Evolutionary conservation across 108 stramenopile species (phyloP).

Genomic region (Cyclotella choctawhatcheeana): DNA sequence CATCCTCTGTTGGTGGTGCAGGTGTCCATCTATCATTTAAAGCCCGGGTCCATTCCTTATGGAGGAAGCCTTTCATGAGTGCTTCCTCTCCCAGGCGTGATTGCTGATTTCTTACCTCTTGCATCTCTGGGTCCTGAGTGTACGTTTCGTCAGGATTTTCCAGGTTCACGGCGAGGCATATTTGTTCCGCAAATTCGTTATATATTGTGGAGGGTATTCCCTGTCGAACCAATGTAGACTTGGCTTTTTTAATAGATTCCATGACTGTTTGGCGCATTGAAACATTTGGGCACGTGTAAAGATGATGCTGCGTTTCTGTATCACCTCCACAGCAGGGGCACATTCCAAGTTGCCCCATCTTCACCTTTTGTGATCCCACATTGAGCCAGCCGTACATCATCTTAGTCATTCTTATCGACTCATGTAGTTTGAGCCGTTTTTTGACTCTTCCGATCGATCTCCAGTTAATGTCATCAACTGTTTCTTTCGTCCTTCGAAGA

Average conservation of each 20-base stretch:
- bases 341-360: not conserved
- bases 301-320: not conserved
- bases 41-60: not conserved
- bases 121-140: too few relatives aligned
- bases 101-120: not conserved
- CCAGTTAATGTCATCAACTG: not conserved
- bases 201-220: not conserved
- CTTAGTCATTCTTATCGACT: not conserved
- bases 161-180: not conserved
- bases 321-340: not conserved
- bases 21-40: not conserved
- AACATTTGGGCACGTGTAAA: not conserved
- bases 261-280: not conserved
- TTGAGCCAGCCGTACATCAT: constrained; percentile 2
- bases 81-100: not conserved
- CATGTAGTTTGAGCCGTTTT: not conserved
- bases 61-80: not conserved
- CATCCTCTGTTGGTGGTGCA: not conserved
- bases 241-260: not conserved
- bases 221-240: not conserved
- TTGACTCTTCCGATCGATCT: not conserved
- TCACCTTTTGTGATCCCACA: not conserved
- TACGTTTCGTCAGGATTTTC: too few relatives aligned
- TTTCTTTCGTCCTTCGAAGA: not conserved
- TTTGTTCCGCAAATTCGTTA: not conserved